Conservation (phyloP, 352 stramenopile genomes). For the Globisporangium takayamanum region DNA sequence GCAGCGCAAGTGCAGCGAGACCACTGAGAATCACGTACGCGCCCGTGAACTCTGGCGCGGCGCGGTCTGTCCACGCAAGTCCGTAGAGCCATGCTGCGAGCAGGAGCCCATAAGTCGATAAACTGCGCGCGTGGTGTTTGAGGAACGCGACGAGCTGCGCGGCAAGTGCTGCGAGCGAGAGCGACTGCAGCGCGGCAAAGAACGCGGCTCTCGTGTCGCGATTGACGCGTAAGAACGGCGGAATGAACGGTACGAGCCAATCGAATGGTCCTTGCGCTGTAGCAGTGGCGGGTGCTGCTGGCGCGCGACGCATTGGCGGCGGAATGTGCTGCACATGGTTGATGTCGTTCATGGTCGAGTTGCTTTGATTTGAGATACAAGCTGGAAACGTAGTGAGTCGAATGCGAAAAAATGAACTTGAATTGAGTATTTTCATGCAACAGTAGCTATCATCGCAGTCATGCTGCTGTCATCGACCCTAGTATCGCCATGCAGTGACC, state of each 20-base stretch:
- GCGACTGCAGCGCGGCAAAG: constrained; percentile 25
- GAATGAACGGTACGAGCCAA: constrained; percentile 80
- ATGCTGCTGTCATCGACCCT: constrained; percentile 19
- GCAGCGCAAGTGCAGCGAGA: constrained; percentile 30
- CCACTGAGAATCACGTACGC: constrained; percentile 61
- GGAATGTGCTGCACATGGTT: not conserved
- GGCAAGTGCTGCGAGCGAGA: constrained; percentile 13
- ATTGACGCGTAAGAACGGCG: constrained; percentile 73
- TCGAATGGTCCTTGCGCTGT: constrained; percentile 31
- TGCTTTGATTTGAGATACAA: not conserved
- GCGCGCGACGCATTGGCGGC: not conserved
- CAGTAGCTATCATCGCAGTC: not conserved
- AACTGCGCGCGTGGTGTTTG: constrained; percentile 16
- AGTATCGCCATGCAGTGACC: constrained; percentile 35
- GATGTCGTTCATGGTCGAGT: constrained; percentile 3
- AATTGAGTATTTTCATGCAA: no score
- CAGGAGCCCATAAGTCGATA: constrained; percentile 17
- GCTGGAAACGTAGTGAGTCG: no score
- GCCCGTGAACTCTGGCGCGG: constrained; percentile 45
- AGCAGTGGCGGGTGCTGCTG: not conserved
- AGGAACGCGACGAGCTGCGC: constrained; percentile 14
- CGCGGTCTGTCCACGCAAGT: constrained; percentile 39
- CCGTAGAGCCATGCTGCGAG: constrained; percentile 32
- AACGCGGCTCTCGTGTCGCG: constrained; percentile 57
- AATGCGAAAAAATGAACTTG: no score